phyloP scores from a whole-genome alignment of 2,329 filamentous ascomycete genomes.

The Sodiomyces alkalinus region DNA sequence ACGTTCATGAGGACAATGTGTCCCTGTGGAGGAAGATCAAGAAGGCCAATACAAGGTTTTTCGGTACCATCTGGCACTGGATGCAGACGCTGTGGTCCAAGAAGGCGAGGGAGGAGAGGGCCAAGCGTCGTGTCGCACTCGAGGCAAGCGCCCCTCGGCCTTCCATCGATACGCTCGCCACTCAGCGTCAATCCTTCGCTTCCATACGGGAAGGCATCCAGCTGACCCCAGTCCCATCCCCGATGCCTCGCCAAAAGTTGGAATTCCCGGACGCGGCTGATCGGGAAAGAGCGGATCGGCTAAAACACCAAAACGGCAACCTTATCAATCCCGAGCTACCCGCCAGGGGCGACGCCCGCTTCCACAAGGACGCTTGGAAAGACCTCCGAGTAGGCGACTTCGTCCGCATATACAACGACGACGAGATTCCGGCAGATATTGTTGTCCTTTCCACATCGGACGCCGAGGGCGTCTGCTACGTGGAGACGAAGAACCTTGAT shows the following conservation, averaged over 20 bases:
- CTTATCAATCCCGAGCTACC: slow-evolving; percentile 59
- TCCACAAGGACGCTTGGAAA: slow-evolving; percentile 93
- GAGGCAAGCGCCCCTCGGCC: slow-evolving; percentile 27
- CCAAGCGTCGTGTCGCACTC: slow-evolving; percentile 27
- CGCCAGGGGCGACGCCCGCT: slow-evolving; percentile 57
- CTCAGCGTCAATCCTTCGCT: slow-evolving; percentile 33
- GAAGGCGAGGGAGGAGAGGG: slow-evolving; percentile 32
- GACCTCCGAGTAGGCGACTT: slow-evolving; percentile 91
- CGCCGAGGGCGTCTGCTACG: slow-evolving; percentile 84
- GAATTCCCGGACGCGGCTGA: slow-evolving; percentile 22
- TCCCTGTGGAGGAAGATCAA: slow-evolving; percentile 79
- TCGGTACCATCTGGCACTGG: slow-evolving; percentile 35
- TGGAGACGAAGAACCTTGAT: slow-evolving; percentile 96
- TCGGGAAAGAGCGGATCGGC: slow-evolving; percentile 18
- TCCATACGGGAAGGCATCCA: slow-evolving; percentile 63
- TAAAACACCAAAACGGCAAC: slow-evolving; percentile 32
- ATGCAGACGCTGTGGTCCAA: slow-evolving; percentile 34
- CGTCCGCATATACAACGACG: slow-evolving; percentile 89
- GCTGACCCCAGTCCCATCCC: slow-evolving; percentile 90
- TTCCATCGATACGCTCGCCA: slow-evolving; percentile 47
- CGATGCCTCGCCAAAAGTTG: slow-evolving; percentile 33
- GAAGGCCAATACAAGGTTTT: slow-evolving; percentile 60
- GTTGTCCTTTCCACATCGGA: slow-evolving; percentile 89
- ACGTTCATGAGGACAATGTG: slow-evolving; percentile 75
- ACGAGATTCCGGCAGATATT: slow-evolving; percentile 87